Evolutionary conservation across 768 basidiomycete genomes (phyloP).

Genomic region (Auricularia cornea): DNA sequence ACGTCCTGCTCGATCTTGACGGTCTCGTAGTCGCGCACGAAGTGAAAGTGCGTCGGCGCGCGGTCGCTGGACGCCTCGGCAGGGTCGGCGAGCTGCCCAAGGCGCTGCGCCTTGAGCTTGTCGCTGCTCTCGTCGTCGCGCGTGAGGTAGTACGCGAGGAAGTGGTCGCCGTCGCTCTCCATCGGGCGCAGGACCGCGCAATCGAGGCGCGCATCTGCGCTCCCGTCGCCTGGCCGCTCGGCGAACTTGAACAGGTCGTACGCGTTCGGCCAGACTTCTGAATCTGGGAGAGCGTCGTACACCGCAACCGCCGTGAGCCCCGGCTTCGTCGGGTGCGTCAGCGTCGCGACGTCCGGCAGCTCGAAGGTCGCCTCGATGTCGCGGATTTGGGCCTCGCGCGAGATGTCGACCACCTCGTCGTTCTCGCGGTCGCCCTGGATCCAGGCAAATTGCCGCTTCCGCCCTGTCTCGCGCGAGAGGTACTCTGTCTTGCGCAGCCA

Average conservation of each 20-base stretch:
- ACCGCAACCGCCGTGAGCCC: constrained; percentile 68
- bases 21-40: constrained; percentile 79
- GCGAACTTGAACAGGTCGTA: constrained; percentile 83
- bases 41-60: constrained; percentile 59
- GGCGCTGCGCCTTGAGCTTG: constrained; percentile 44
- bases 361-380: constrained; percentile 77
- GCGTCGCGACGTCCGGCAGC: constrained; percentile 44
- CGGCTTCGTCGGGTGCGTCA: constrained; percentile 76
- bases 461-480: constrained; percentile 25
- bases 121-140: constrained; percentile 63
- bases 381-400: constrained; percentile 61
- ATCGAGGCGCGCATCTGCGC: constrained; percentile 67
- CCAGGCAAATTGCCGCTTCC: neutral
- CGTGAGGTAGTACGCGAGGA: constrained; percentile 78
- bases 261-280: constrained; percentile 81
- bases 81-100: constrained; percentile 28
- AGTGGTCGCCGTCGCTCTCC: constrained; percentile 83
- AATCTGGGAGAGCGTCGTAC: constrained; percentile 77
- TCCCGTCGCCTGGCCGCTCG: constrained; percentile 75
- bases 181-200: constrained; percentile 82
- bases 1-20: constrained; percentile 83
- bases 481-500: constrained; percentile 95
- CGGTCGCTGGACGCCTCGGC: constrained; percentile 16
- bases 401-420: constrained; percentile 54
- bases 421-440: constrained; percentile 37